Evolutionary conservation across 352 stramenopile species (phyloP), one percentile per base, ranked within the genome.

Genomic region (Pythium phragmitis): DNA sequence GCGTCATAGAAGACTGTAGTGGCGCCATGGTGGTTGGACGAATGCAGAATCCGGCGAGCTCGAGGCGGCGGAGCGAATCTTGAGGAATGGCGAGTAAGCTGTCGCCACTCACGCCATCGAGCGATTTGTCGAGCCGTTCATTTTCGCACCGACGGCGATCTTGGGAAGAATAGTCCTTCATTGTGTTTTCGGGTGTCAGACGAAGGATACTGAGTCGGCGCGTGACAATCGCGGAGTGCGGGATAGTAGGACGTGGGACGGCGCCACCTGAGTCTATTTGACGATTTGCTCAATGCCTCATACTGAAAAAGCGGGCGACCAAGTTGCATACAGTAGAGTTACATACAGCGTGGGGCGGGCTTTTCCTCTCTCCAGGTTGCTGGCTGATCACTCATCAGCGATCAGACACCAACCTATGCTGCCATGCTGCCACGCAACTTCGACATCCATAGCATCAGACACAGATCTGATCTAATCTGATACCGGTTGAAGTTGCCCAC

Each of bases 401-500:
- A 58, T 58, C 26, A 58, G 36, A 57, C n/a, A 36, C 52, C 52
- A 19, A 36, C 6, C 7, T 19, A 21, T 21, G 21, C 21, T 21
- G 21, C 11, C 39, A 45, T 4, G 12, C 4, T n/a, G 39, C 11
- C 5, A 45, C 3, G 13, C 39, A 46, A 46, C 39, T 21, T 19
- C 39, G 13, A 46, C 17, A 21, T 46, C 39, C 34, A 13, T 39
- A 3, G 34, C 11, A 0, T 39, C 34, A 39, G 34, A 39, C 11
- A 14, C 34, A 39, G n/a, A 50, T 50, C 45, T 50, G 14, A 26
- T 41, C 21, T 13, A 37, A 43, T 43, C 55, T 53, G 55, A 61
- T 42, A 41, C 52, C 55, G 52, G 72, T 81, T 80, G 74, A 81
- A 85, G 73, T 82, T 72, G 65, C 21, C 21, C 64, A 28, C 16